A percentile compares a stretch with the other conserved stretches of the same genome.
phyloP scores from a whole-genome alignment of 805 yeast genomes.

The Phaffomyces opuntiae region DNA sequence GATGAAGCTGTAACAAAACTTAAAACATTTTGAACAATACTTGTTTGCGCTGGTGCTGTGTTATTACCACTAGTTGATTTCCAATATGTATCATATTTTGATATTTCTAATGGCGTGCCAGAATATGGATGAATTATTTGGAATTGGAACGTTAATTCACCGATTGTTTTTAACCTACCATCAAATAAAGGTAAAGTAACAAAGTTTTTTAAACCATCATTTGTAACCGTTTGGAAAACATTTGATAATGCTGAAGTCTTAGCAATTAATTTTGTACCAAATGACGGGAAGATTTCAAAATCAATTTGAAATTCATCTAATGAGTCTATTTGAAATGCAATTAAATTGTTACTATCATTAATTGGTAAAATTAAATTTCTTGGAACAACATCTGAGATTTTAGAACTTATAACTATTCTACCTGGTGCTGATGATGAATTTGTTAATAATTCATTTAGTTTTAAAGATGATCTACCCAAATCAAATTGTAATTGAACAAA shows the following conservation, averaged over 20 bases:
- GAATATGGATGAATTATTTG: conserved; percentile 85
- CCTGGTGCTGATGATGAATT: conserved; percentile 49
- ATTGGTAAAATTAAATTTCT: conserved; percentile 78
- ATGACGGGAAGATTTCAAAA: conserved; percentile 88
- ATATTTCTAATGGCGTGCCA: conserved; percentile 77
- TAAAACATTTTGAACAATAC: conserved; percentile 28
- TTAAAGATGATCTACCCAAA: conserved; percentile 37
- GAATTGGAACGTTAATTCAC: conserved; percentile 68
- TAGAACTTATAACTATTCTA: conserved; percentile 74
- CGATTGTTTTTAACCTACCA: conserved; percentile 71
- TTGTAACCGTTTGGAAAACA: conserved; percentile 30
- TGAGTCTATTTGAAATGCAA: conserved; percentile 79
- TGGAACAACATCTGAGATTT: conserved; percentile 76
- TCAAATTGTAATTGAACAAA: conserved; percentile 72
- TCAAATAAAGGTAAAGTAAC: conserved; percentile 72
- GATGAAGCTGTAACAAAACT: conserved; percentile 91
- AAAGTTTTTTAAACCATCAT: conserved; percentile 32
- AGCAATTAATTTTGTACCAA: conserved; percentile 88
- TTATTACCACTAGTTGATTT: conserved; percentile 65
- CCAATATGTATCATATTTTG: conserved; percentile 96
- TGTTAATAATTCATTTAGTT: conserved; percentile 34
- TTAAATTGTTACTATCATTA: conserved; percentile 43
- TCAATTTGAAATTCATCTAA: conserved; percentile 71
- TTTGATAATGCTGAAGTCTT: conserved; percentile 74
- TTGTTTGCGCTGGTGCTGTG: neutral